Percentiles rank a stretch among this genome's conserved stretches.
These are phyloP conservation scores for Suhomyces sp. DNA, from an alignment of 805 yeast genomes.

Conservation along the genomic window DNA sequence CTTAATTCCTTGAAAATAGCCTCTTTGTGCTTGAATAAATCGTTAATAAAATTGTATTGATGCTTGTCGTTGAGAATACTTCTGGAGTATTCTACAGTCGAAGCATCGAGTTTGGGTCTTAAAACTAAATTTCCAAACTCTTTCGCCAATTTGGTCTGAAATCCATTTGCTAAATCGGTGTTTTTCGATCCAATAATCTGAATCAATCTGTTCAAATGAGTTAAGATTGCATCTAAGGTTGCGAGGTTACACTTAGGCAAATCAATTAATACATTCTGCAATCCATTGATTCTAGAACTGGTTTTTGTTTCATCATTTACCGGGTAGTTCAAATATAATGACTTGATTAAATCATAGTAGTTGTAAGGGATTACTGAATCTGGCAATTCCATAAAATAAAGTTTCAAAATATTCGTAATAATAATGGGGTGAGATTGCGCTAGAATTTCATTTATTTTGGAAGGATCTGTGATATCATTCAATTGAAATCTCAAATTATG, in stretches of 20 bases:
- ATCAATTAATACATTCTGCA: constrained; percentile 64
- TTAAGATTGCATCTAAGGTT: constrained; percentile 74
- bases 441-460: constrained; percentile 33
- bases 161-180: constrained; percentile 31
- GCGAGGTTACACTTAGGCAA: constrained; percentile 72
- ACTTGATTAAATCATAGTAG: constrained; percentile 64
- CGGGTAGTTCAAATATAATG: constrained; percentile 53
- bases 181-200: constrained; percentile 44
- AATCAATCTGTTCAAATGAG: constrained; percentile 69
- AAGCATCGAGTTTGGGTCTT: constrained; percentile 41
- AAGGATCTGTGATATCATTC: constrained; percentile 35
- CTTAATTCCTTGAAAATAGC: constrained; percentile 63
- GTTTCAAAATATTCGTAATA: constrained; percentile 66
- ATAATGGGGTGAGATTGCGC: constrained; percentile 50
- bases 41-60: constrained; percentile 58
- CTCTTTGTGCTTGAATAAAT: constrained; percentile 59
- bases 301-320: constrained; percentile 43
- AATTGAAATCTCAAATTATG: constrained; percentile 61
- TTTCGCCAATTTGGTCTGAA: constrained; percentile 53
- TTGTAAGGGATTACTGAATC: constrained; percentile 68
- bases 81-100: constrained; percentile 19
- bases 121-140: constrained; percentile 66
- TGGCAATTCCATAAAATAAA: constrained; percentile 77
- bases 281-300: constrained; percentile 54
- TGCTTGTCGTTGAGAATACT: constrained; percentile 53